Evolutionary conservation across 2,329 filamentous ascomycete species (phyloP).

Genomic region (Stromatinia cepivora): DNA sequence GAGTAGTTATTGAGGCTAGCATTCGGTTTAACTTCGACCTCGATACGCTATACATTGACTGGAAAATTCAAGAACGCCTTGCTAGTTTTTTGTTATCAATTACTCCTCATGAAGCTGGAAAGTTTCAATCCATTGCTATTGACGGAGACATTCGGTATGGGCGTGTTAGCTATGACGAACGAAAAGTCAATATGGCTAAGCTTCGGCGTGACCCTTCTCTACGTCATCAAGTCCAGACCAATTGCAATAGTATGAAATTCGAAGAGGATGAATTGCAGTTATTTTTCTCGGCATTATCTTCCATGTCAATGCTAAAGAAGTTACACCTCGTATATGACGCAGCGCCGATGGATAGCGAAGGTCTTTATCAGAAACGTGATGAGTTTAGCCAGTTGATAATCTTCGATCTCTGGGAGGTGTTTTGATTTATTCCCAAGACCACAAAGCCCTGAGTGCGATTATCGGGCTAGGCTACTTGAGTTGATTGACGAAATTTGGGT

Average conservation of each 20-base stretch:
- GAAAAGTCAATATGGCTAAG: background rate
- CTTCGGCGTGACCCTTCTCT: background rate
- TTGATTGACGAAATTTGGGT: background rate
- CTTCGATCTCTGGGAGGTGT: no score
- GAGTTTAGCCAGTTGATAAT: no score
- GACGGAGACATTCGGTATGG: background rate
- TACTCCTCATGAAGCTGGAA: background rate
- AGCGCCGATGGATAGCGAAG: no score
- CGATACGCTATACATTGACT: background rate
- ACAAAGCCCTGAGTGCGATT: no score
- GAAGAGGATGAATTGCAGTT: no score
- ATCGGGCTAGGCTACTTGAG: no score
- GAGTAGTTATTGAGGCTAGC: fast-evolving
- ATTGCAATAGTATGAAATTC: no score
- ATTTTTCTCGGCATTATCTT: no score
- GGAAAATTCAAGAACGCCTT: background rate
- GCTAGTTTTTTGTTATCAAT: background rate
- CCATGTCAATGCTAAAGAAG: no score
- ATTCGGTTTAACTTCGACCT: background rate
- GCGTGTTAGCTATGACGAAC: background rate
- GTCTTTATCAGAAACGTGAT: no score
- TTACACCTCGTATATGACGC: no score
- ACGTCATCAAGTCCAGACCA: background rate
- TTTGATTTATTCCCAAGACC: no score
- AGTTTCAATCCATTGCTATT: background rate